Percentiles rank a stretch among this genome's conserved stretches.
Evolutionary conservation across 164 flowering plant genomes (phyloP).

Genomic region (Malania oleifera): DNA sequence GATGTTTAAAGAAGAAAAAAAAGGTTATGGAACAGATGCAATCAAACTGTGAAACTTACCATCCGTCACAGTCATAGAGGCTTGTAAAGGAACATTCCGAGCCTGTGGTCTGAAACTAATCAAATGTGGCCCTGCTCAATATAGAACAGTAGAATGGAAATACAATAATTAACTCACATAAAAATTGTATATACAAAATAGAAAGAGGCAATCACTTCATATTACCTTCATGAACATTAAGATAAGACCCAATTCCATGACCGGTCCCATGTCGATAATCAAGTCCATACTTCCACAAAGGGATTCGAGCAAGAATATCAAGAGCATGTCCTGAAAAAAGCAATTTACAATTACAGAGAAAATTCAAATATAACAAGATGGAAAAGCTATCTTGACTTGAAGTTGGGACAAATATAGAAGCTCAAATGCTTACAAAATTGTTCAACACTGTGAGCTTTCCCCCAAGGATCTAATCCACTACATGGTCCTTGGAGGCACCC

Average conservation of each 20-base stretch:
- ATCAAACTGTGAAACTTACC: slow-evolving; percentile 43
- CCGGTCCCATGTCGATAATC: slow-evolving; percentile 99
- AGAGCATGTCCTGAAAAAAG: slow-evolving; percentile 60
- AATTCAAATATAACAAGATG: no score
- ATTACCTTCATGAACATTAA: slow-evolving; percentile 93
- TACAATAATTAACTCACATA: not conserved
- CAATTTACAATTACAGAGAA: not conserved
- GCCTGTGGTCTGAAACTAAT: slow-evolving; percentile 86
- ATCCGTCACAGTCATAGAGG: slow-evolving; percentile 94
- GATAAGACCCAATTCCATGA: slow-evolving; percentile 91
- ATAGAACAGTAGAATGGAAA: slow-evolving; percentile 5
- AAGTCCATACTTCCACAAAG: slow-evolving; percentile 92
- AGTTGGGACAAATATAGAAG: no score
- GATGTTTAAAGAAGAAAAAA: not conserved
- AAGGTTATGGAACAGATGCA: not conserved
- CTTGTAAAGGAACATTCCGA: slow-evolving; percentile 76
- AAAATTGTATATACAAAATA: not conserved
- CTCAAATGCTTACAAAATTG: no score
- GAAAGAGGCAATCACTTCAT: slow-evolving; percentile 1
- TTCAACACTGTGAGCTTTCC: no score
- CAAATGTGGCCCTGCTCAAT: slow-evolving; percentile 72
- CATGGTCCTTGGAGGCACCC: no score
- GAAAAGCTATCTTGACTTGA: not conserved
- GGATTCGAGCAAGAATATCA: slow-evolving; percentile 89
- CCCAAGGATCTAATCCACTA: no score